Evolutionary conservation across 1,139 yeast genomes (phyloP).

Genomic region (Geotrichum siamense): DNA sequence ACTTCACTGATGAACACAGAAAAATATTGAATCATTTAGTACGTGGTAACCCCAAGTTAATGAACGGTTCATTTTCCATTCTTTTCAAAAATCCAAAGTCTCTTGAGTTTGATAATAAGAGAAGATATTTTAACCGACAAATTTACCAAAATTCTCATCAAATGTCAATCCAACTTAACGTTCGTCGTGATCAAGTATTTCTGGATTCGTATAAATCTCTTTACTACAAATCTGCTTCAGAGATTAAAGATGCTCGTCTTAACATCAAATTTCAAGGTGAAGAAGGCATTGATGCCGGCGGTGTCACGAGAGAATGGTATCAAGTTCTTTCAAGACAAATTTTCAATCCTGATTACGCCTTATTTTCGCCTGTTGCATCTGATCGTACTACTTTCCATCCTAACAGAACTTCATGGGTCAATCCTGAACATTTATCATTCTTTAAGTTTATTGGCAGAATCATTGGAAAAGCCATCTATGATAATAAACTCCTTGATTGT

Average conservation of each 20-base stretch:
- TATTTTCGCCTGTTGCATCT: constrained; percentile 85
- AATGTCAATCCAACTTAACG: constrained; percentile 52
- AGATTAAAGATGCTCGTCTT: constrained; percentile 64
- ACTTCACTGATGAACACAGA: constrained; percentile 86
- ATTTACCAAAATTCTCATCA: constrained; percentile 30
- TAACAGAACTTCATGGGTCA: constrained; percentile 83
- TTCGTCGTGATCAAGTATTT: constrained; percentile 86
- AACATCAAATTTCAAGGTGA: constrained; percentile 86
- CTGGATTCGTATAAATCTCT: constrained; percentile 82
- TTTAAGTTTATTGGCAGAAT: constrained; percentile 92
- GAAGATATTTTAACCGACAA: constrained; percentile 73
- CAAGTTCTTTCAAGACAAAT: constrained; percentile 90
- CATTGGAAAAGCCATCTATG: constrained; percentile 90
- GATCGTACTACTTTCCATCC: constrained; percentile 96
- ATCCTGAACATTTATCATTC: constrained; percentile 86
- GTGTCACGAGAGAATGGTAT: constrained; percentile 96
- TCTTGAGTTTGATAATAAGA: constrained; percentile 89
- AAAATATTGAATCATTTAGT: constrained; percentile 89
- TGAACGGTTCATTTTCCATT: constrained; percentile 95
- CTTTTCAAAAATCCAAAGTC: constrained; percentile 84
- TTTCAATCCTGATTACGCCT: constrained; percentile 93
- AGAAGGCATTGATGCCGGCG: constrained; percentile 98
- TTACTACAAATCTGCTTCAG: constrained; percentile 72
- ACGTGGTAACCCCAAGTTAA: constrained; percentile 79
- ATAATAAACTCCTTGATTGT: constrained; percentile 81